phyloP scores from a whole-genome alignment of 495 filamentous ascomycete species.

The Hyaloscypha hepaticicola region DNA sequence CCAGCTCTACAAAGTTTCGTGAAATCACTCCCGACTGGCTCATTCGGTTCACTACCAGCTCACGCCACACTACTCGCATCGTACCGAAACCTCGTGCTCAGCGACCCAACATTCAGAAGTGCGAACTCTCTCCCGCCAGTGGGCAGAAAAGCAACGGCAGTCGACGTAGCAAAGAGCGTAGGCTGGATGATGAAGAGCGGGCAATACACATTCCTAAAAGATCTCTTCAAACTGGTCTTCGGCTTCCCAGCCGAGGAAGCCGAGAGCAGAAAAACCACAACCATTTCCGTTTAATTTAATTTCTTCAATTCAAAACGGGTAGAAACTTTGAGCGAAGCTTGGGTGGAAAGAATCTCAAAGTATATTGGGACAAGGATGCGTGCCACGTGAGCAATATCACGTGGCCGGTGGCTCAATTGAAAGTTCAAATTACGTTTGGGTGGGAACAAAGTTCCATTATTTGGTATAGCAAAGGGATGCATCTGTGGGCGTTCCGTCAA shows the following conservation, averaged over 20 bases:
- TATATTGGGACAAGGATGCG: background rate
- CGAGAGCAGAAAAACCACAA: constrained; percentile 37
- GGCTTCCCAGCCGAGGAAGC: constrained; percentile 78
- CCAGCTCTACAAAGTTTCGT: constrained; percentile 65
- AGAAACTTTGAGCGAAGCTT: background rate
- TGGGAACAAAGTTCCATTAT: background rate
- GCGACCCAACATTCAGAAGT: constrained; percentile 63
- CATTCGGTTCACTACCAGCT: constrained; percentile 70
- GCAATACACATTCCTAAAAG: constrained; percentile 71
- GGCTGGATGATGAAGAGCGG: constrained; percentile 67
- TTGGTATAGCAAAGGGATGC: background rate
- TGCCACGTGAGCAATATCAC: background rate
- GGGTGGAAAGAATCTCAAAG: background rate
- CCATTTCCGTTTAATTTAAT: constrained; percentile 29
- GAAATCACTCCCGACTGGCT: constrained; percentile 68
- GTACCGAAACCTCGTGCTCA: constrained; percentile 74
- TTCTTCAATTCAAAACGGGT: background rate
- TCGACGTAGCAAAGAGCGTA: constrained; percentile 74
- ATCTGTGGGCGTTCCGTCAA: constrained; percentile 1
- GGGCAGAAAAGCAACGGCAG: constrained; percentile 58
- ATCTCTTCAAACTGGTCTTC: constrained; percentile 82
- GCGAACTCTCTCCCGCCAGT: constrained; percentile 52
- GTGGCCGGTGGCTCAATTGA: background rate
- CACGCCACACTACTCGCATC: constrained; percentile 68
- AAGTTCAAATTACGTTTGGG: background rate